Evolutionary conservation across 1,139 yeast genomes (phyloP).

Genomic region (Kurtzmaniella quercitrusa): DNA sequence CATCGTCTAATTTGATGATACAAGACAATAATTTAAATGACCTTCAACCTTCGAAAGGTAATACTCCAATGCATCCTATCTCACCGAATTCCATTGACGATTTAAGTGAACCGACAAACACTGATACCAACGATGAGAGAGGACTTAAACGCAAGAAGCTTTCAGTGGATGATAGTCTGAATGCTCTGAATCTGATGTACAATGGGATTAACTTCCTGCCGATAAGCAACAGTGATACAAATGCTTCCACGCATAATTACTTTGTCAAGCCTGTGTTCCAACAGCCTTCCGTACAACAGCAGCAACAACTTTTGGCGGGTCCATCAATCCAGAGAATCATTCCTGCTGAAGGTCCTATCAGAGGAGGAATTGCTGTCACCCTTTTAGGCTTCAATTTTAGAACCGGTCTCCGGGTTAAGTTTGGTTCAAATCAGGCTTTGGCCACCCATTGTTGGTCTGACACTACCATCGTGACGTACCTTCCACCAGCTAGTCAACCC

Average conservation of each 20-base stretch:
- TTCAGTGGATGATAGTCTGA: slow-evolving; percentile 41
- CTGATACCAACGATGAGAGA: slow-evolving; percentile 25
- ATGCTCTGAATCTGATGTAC: slow-evolving; percentile 40
- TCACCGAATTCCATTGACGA: slow-evolving; percentile 60
- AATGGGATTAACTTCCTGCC: slow-evolving; percentile 45
- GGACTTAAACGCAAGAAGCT: slow-evolving; percentile 40
- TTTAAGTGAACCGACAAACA: slow-evolving; percentile 58
- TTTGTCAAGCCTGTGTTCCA: slow-evolving; percentile 5
- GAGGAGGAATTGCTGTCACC: slow-evolving; percentile 95
- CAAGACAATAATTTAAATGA: slow-evolving; percentile 4
- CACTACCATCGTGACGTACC: slow-evolving; percentile 84
- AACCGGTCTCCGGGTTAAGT: slow-evolving; percentile 76
- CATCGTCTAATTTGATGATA: slow-evolving; percentile 8
- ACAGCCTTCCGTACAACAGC: slow-evolving; percentile 8
- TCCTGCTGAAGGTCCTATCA: slow-evolving; percentile 90
- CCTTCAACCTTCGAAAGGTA: not conserved
- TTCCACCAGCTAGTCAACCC: slow-evolving; percentile 84
- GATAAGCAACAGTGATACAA: slow-evolving; percentile 41
- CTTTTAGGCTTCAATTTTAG: slow-evolving; percentile 81
- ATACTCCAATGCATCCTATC: slow-evolving; percentile 25
- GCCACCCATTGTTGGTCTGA: slow-evolving; percentile 97
- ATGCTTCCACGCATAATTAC: slow-evolving; percentile 8
- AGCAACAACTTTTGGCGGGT: slow-evolving; percentile 14
- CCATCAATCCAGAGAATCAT: slow-evolving; percentile 80
- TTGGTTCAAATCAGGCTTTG: slow-evolving; percentile 78